Evolutionary conservation across 768 basidiomycete species (phyloP).

Genomic region (Russula earlei): DNA sequence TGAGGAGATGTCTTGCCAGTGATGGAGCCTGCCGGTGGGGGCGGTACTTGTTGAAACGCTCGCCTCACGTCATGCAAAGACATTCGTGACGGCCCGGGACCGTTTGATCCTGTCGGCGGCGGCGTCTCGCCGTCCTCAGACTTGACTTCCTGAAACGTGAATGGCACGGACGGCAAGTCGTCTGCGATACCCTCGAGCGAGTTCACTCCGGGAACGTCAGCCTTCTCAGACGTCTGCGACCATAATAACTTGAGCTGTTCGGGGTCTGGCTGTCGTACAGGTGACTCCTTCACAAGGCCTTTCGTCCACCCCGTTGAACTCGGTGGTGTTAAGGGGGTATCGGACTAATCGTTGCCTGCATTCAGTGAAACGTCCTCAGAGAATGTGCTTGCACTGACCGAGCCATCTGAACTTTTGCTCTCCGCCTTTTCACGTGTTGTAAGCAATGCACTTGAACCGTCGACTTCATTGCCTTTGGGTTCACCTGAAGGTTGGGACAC

Average conservation of each 20-base stretch:
- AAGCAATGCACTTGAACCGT: conserved; percentile 21
- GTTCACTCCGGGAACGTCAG: conserved; percentile 58
- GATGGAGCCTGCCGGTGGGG: conserved; percentile 41
- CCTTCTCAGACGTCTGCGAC: conserved; percentile 68
- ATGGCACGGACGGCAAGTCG: conserved; percentile 70
- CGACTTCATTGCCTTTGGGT: background rate
- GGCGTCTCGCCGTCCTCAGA: conserved; percentile 80
- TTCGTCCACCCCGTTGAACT: conserved; percentile 47
- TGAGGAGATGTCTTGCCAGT: conserved; percentile 39
- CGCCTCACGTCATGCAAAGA: conserved; percentile 75
- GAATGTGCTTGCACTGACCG: conserved; percentile 33
- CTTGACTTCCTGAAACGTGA: conserved; percentile 77
- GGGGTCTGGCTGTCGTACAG: conserved; percentile 64
- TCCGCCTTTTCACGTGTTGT: conserved; percentile 33
- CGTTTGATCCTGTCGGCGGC: conserved; percentile 47
- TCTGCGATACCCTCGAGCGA: conserved; percentile 79
- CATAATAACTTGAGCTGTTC: conserved; percentile 80
- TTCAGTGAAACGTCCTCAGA: conserved; percentile 11
- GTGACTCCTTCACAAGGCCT: conserved; percentile 56
- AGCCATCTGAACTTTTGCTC: conserved; percentile 43
- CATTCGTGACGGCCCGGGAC: conserved; percentile 51
- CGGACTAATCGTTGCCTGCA: conserved; percentile 30
- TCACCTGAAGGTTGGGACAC: background rate
- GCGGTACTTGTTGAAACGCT: conserved; percentile 80
- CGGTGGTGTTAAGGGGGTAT: conserved; percentile 39